Base-by-base conservation (phyloP, 139 green algal species). In the Microglena sp. region DNA sequence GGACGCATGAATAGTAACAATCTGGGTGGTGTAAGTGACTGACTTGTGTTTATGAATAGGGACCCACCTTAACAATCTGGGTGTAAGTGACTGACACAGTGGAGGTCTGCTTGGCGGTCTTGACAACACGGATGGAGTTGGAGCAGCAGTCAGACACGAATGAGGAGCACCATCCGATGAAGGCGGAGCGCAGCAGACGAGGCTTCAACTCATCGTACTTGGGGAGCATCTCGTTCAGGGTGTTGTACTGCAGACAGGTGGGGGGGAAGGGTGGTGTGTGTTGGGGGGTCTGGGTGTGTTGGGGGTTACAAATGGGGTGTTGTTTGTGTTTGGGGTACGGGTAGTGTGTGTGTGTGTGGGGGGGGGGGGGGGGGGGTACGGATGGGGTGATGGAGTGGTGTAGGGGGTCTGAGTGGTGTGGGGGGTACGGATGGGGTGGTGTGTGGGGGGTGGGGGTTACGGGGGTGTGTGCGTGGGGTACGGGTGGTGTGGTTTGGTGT, bases 81-180 rank as follows among this genome's bases (percentile, higher is more conserved):
- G 77, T 62, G 79, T 95, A 95, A 2, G 76, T 84, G n/a, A 90
- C 80, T 1, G 84, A 67, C 28, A 75, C 67, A 11, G 77, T 85
- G 75, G 70, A 65, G 0, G 90, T 85, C 80, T 96, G 90, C 82
- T 92, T 94, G 61, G 80, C 77, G 21, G 89, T 95, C 77, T 96
- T 96, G 40, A 96, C 73, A 31, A 96, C 90, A 26, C 90, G 79
- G 67, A 96, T 89, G 29, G 72, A 86, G 84, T 96, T 96, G 63
- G 87, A 95, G 74, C 82, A 88, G 67, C 61, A 69, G 66, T 96
- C 90, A 0, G 78, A 90, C 28, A 94, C 75, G 28, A 87, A 81
- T n/a, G 78, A 89, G 5, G 87, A 83, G 44, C 74, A 89, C 70
- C 93, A 93, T 29, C 90, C 90, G 45, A 96, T 94, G 68, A 92